phyloP scores from a whole-genome alignment of 495 filamentous ascomycete genomes.

The Xylaria sp. region DNA sequence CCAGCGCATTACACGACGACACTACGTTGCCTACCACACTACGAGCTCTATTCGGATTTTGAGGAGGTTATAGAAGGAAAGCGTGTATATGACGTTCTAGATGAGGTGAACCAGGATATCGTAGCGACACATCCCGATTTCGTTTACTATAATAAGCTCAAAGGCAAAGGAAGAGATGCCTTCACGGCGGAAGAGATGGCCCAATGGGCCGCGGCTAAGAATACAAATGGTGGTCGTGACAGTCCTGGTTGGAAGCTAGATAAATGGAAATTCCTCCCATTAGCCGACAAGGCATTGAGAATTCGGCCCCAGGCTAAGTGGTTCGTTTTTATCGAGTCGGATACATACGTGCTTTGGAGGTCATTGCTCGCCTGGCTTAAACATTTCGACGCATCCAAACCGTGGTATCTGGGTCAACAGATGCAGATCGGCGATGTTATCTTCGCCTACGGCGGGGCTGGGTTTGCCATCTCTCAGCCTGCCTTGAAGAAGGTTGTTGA shows the following conservation, averaged over 20 bases:
- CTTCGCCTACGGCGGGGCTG: constrained; percentile 63
- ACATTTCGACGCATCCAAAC: constrained; percentile 51
- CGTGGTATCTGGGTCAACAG: constrained; percentile 59
- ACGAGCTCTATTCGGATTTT: constrained; percentile 59
- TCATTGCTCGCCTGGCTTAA: constrained; percentile 59
- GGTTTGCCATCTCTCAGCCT: constrained; percentile 59
- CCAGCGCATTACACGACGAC: constrained; percentile 57
- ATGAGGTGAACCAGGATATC: constrained; percentile 40
- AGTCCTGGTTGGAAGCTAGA: constrained; percentile 62
- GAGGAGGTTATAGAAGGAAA: constrained; percentile 50
- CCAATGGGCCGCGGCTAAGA: constrained; percentile 39
- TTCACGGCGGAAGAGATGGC: constrained; percentile 36
- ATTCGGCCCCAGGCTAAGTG: constrained; percentile 60
- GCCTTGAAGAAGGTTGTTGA: constrained; percentile 52
- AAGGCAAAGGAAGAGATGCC: constrained; percentile 37
- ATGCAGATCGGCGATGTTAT: constrained; percentile 46
- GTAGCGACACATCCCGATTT: constrained; percentile 44
- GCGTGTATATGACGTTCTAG: constrained; percentile 48
- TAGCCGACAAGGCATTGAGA: constrained; percentile 59
- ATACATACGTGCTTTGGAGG: constrained; percentile 67
- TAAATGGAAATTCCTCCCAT: constrained; percentile 72
- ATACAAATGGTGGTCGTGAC: constrained; percentile 39
- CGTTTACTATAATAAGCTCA: constrained; percentile 40
- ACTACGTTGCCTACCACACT: constrained; percentile 52
- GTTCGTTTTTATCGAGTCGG: constrained; percentile 70